Evolutionary conservation across 768 basidiomycete species (phyloP).

Genomic region (Rhodosporidiobolus odoratus): DNA sequence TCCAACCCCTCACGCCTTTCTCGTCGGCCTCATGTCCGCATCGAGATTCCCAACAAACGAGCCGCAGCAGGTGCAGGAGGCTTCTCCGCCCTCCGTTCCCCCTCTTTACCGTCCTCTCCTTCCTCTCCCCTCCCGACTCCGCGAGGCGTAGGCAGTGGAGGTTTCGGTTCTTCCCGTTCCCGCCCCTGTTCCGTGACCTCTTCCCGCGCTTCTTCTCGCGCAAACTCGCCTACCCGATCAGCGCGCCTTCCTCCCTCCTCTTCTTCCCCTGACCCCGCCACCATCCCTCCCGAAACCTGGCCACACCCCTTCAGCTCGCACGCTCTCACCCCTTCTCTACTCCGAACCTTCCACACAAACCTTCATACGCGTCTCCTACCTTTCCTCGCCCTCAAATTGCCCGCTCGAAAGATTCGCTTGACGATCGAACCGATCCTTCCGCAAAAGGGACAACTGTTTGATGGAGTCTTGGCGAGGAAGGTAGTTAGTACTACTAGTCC

Average conservation of each 20-base stretch:
- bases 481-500: slow-evolving; percentile 19
- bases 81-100: slow-evolving; percentile 1
- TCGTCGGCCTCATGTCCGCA: slow-evolving; percentile 20
- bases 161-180: too few species aligned
- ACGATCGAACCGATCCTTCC: slow-evolving; percentile 34
- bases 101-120: slow-evolving; percentile 14
- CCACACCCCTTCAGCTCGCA: slow-evolving; percentile 22
- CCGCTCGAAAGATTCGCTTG: slow-evolving; percentile 38
- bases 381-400: slow-evolving; percentile 43
- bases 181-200: slow-evolving; percentile 12
- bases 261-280: background rate
- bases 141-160: too few species aligned
- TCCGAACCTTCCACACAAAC: slow-evolving; percentile 40
- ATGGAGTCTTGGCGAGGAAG: slow-evolving; percentile 25
- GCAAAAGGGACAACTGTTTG: slow-evolving; percentile 19
- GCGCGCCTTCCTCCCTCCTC: background rate
- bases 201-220: slow-evolving; percentile 13
- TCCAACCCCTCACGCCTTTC: slow-evolving; percentile 5
- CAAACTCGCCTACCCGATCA: slow-evolving; percentile 1
- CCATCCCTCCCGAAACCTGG: slow-evolving; percentile 16
- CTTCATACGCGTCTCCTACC: slow-evolving; percentile 42
- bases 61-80: background rate
- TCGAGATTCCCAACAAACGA: slow-evolving; percentile 18
- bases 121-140: background rate
- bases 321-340: slow-evolving; percentile 6